Conservation (phyloP, 73 alveolate species). For the Stentor roeselii region DNA sequence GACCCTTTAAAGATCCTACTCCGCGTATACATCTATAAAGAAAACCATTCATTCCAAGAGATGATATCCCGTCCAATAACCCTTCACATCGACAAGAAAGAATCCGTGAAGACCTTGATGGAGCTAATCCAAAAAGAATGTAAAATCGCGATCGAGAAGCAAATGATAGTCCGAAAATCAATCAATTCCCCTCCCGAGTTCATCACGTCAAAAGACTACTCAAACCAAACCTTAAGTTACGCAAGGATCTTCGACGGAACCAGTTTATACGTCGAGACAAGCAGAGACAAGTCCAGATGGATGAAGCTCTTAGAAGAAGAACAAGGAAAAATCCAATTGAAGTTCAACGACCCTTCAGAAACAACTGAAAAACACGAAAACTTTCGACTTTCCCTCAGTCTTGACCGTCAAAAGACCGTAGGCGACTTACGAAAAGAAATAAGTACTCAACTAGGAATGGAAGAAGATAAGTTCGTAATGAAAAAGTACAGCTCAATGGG, state of each 20-base stretch:
- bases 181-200: neutral
- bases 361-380: neutral
- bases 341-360: neutral
- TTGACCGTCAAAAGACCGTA: constrained; percentile 9
- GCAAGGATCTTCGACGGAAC: constrained; percentile 9
- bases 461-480: neutral
- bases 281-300: neutral
- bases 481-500: neutral
- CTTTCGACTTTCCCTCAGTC: neutral
- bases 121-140: neutral
- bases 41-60: neutral
- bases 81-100: neutral
- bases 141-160: neutral
- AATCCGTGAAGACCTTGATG: neutral
- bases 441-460: neutral
- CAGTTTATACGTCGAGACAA: neutral
- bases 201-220: neutral
- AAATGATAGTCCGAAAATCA: neutral
- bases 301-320: neutral
- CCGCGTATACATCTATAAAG: neutral
- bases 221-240: neutral
- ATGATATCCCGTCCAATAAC: neutral
- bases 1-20: neutral
- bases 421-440: neutral
- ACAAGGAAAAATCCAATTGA: constrained; percentile 3